Percentiles rank a stretch among this genome's conserved stretches.
Evolutionary conservation across 768 basidiomycete species (phyloP).

Genomic region (Kwoniella europaea): DNA sequence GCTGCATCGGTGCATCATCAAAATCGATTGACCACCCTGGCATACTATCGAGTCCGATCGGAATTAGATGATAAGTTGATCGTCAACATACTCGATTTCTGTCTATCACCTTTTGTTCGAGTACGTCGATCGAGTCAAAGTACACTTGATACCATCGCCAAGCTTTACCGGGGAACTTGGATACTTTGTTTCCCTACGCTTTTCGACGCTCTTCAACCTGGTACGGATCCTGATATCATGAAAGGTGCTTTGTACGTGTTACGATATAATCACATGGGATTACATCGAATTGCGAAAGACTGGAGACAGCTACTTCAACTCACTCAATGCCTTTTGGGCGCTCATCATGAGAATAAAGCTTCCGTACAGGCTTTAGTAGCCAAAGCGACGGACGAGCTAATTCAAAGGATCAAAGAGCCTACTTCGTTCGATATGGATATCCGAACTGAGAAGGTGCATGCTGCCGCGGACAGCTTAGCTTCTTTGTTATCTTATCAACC

Average conservation of each 20-base stretch:
- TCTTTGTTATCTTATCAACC: constrained; percentile 24
- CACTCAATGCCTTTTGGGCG: constrained; percentile 68
- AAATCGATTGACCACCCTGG: constrained; percentile 49
- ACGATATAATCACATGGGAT: constrained; percentile 69
- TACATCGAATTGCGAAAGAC: constrained; percentile 63
- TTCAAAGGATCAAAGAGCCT: constrained; percentile 40
- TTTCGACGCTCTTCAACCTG: constrained; percentile 62
- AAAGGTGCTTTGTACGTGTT: constrained; percentile 86
- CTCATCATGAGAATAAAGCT: constrained; percentile 83
- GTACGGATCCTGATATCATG: constrained; percentile 84
- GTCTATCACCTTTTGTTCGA: constrained; percentile 58
- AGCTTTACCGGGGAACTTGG: constrained; percentile 59
- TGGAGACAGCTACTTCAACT: constrained; percentile 69
- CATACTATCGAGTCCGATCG: constrained; percentile 58
- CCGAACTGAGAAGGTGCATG: constrained; percentile 29
- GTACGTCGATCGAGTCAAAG: constrained; percentile 42
- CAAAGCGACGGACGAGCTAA: constrained; percentile 50
- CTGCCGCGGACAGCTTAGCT: constrained; percentile 31
- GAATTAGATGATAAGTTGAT: constrained; percentile 60
- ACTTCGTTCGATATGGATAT: constrained; percentile 31
- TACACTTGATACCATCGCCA: constrained; percentile 40
- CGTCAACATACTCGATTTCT: constrained; percentile 58
- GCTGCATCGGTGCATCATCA: constrained; percentile 49
- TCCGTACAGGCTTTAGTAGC: constrained; percentile 48
- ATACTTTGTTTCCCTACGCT: constrained; percentile 57